Base-by-base conservation (phyloP, 1,139 yeast genomes). In the Geotrichum reessii region DNA sequence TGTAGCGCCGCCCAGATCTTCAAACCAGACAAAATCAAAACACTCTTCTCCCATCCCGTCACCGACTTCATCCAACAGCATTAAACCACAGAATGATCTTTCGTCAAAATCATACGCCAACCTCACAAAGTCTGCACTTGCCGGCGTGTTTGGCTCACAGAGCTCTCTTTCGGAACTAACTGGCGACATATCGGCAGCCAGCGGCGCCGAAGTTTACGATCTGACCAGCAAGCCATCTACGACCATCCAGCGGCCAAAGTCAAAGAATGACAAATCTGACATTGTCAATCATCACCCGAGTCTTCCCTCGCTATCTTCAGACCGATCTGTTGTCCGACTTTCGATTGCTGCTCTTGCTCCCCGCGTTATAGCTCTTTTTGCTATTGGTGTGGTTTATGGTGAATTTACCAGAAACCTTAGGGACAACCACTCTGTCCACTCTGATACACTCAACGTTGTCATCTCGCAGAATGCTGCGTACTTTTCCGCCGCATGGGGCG, bases 401-500 rank as follows among this genome's bases (percentile, higher is more conserved):
- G 68, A 69, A 52, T 62, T 73, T 24, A 68, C 72, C 46, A 62
- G 68, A 33, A 69, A 71, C 51, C 64, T 73, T 44, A 74, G 70
- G 58, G 76, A 73, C 57, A 71, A 72, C 56, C 72, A 71, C 57
- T 66, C 63, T 17, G 67, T 70, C 37, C 65, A 73, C 27, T 60
- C 65, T 12, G 61, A 65, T 56, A 66, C 73, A 28, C 63, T 72
- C 14, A 69, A 68, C 58, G 64, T 66, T 37, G 68, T 64, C 47
- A 71, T 74, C 21, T 69, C 71, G 3, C 71, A 71, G 21, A 61
- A 63, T 47, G 58, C 65, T 19, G 63, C 67, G 22, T 61, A 62
- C 12, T 65, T 65, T 52, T 60, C 69, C 63, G 63, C 74, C 8
- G 66, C 73, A 8, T 76, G 80, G 69, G 81, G 83, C 1, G 58